Evolutionary conservation across 179 eudicot genomes (phyloP).

Genomic region (Beta macrorhiza): DNA sequence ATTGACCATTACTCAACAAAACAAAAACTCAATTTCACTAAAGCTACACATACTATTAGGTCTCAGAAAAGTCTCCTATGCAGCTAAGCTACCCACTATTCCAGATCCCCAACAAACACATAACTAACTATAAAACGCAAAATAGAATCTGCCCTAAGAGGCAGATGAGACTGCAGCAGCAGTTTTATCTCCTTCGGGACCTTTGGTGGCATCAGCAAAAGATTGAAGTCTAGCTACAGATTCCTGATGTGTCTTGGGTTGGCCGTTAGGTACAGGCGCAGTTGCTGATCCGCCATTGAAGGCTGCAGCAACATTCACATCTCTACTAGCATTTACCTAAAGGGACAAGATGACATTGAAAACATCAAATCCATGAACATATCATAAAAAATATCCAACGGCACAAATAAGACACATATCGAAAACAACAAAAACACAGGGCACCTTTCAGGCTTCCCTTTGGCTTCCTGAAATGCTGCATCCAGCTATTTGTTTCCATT

Average conservation of each 20-base stretch:
- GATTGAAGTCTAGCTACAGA: constrained; percentile 9
- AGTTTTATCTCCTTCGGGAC: constrained; percentile 30
- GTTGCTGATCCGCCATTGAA: constrained; percentile 26
- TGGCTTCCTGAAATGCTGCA: too few species aligned
- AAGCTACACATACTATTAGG: constrained; percentile 29
- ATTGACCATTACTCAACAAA: neutral
- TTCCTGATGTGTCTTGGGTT: constrained; percentile 24
- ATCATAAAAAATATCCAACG: neutral
- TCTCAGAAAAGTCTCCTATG: constrained; percentile 19
- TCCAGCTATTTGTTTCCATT: too few species aligned
- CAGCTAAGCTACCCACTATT: constrained; percentile 15
- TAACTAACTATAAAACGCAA: constrained; percentile 14
- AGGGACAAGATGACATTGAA: neutral
- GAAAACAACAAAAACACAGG: constrained; percentile 85
- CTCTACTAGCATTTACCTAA: constrained; percentile 79
- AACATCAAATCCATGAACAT: neutral
- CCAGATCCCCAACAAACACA: constrained; percentile 12
- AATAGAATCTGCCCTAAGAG: constrained; percentile 16
- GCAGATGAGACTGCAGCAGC: constrained; percentile 21
- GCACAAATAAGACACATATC: constrained; percentile 34
- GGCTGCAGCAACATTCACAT: constrained; percentile 27
- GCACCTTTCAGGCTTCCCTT: constrained; percentile 50
- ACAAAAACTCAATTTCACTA: constrained; percentile 10
- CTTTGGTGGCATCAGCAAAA: constrained; percentile 29
- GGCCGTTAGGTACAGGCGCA: constrained; percentile 14